Percentiles rank a stretch among this genome's conserved stretches.
Evolutionary conservation across 2,329 filamentous ascomycete species (phyloP).

Genomic region (Hymenoscyphus fructigenus): DNA sequence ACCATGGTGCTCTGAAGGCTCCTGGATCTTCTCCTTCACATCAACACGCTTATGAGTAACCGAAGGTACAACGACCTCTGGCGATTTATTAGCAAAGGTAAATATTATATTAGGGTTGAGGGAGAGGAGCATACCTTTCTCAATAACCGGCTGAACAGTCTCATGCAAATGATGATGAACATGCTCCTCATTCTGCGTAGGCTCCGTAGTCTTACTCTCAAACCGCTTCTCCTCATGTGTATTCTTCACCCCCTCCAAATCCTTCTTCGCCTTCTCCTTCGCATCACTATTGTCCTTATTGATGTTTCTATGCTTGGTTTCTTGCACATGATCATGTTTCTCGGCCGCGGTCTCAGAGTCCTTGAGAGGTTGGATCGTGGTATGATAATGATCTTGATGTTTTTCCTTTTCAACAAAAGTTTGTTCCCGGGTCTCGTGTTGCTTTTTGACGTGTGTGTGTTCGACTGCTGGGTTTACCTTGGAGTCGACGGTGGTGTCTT

Average conservation of each 20-base stretch:
- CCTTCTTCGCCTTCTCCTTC: slow-evolving; percentile 32
- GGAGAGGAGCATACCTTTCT: slow-evolving; percentile 47
- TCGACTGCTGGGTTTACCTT: slow-evolving; percentile 22
- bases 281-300: not conserved
- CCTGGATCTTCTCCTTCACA: slow-evolving; percentile 41
- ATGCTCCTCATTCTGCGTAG: slow-evolving; percentile 57
- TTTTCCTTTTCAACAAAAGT: slow-evolving; percentile 62
- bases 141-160: slow-evolving; percentile 64
- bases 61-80: slow-evolving; percentile 47
- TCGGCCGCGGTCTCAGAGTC: slow-evolving; percentile 6
- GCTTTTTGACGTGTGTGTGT: slow-evolving; percentile 28
- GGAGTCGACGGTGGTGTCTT: slow-evolving; percentile 20
- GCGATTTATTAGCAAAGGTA: not conserved
- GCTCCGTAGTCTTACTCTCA: slow-evolving; percentile 42
- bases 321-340: not conserved
- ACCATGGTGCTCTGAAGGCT: slow-evolving; percentile 61
- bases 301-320: not conserved
- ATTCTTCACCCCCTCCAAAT: slow-evolving; percentile 53
- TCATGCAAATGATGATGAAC: slow-evolving; percentile 51
- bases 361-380: slow-evolving; percentile 63
- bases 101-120: not conserved
- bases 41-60: slow-evolving; percentile 69
- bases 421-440: slow-evolving; percentile 60
- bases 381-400: slow-evolving; percentile 71
- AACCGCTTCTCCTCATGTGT: slow-evolving; percentile 40